Evolutionary conservation across 2,329 filamentous ascomycete species (phyloP).

Genomic region (Pseudodiploospora longispora): DNA sequence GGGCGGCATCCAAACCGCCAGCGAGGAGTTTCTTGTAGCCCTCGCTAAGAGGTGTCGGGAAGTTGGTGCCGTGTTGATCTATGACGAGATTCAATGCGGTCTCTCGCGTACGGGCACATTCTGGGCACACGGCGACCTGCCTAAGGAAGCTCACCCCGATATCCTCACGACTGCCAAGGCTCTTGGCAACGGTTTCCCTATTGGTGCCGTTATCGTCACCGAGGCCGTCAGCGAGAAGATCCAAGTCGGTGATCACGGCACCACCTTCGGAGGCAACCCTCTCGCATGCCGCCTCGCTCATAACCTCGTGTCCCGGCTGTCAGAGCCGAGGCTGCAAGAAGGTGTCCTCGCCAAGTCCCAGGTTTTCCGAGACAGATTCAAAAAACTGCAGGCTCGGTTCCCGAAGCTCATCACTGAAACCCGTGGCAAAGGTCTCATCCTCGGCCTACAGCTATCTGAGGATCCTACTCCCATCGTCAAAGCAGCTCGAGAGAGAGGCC

Average conservation of each 20-base stretch:
- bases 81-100: slow-evolving; percentile 97
- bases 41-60: slow-evolving; percentile 79
- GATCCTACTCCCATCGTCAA: slow-evolving; percentile 70
- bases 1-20: slow-evolving; percentile 81
- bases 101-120: slow-evolving; percentile 77
- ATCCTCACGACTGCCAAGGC: slow-evolving; percentile 93
- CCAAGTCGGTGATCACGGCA: slow-evolving; percentile 72
- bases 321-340: slow-evolving; percentile 60
- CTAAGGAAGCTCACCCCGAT: slow-evolving; percentile 79
- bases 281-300: slow-evolving; percentile 78
- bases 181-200: slow-evolving; percentile 91
- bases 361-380: slow-evolving; percentile 41
- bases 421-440: slow-evolving; percentile 74
- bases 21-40: slow-evolving; percentile 72
- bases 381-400: slow-evolving; percentile 37
- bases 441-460: slow-evolving; percentile 73
- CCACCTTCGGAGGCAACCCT: slow-evolving; percentile 90
- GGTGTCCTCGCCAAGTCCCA: slow-evolving; percentile 59
- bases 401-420: slow-evolving; percentile 70
- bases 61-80: slow-evolving; percentile 82
- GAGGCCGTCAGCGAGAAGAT: slow-evolving; percentile 33
- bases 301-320: slow-evolving; percentile 71
- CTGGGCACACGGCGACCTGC: slow-evolving; percentile 78
- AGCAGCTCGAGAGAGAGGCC: slow-evolving; percentile 76
- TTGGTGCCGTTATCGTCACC: slow-evolving; percentile 58